Percentiles rank a stretch among this genome's conserved stretches.
These are phyloP conservation scores for Pecoramyces ruminantium DNA, from an alignment of 192 early-diverging fungal species.

Conservation along the genomic window DNA sequence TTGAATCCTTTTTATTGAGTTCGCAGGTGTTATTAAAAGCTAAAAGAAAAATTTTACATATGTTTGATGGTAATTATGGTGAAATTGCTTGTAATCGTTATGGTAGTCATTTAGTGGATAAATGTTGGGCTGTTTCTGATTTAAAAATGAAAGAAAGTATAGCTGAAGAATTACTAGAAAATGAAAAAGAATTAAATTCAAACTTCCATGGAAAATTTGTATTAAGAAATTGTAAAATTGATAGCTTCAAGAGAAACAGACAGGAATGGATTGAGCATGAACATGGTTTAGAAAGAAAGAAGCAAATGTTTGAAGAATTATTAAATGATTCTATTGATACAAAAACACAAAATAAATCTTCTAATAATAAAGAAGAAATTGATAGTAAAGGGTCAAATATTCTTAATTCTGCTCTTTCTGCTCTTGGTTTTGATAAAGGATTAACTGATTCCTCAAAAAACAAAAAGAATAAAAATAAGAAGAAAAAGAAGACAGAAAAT, in stretches of 20 bases:
- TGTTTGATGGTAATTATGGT: conserved; percentile 33
- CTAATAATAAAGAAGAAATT: conserved; percentile 6
- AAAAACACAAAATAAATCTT: conserved; percentile 7
- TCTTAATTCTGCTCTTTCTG: conserved; percentile 26
- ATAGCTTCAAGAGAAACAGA: conserved; percentile 51
- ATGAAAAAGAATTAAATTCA: conserved; percentile 29
- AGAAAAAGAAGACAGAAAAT: conserved; percentile 13
- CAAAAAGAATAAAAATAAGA: conserved; percentile 14
- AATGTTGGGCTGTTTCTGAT: conserved; percentile 53
- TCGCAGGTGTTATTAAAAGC: conserved; percentile 31
- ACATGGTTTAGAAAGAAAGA: conserved; percentile 51
- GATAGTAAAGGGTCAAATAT: conserved; percentile 5
- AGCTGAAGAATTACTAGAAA: conserved; percentile 39
- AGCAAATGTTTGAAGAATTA: conserved; percentile 67
- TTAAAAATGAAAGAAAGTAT: conserved; percentile 59
- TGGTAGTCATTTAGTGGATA: conserved; percentile 64
- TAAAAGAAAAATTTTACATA: conserved; percentile 49
- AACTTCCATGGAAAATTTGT: conserved; percentile 57
- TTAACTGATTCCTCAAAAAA: neutral
- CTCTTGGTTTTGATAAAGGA: conserved; percentile 31
- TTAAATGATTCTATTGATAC: conserved; percentile 20
- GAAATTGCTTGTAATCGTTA: conserved; percentile 50
- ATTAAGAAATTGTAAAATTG: conserved; percentile 59
- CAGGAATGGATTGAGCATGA: conserved; percentile 62
- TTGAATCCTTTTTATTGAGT: conserved; percentile 46